Evolutionary conservation across 805 yeast genomes (phyloP).

Genomic region (Starmerella bacillaris): DNA sequence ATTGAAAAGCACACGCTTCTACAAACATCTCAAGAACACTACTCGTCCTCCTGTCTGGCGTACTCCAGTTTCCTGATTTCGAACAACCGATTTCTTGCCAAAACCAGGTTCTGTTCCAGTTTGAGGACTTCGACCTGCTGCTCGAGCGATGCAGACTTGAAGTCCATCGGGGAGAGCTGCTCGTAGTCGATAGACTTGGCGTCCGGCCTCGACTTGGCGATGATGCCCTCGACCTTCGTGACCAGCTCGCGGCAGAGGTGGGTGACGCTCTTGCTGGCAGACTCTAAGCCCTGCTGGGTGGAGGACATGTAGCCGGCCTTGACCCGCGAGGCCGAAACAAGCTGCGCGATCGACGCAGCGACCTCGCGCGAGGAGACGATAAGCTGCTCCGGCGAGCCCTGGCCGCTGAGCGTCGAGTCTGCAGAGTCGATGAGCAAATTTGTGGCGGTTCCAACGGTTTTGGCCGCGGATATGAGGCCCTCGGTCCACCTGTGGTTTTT

Average conservation of each 20-base stretch:
- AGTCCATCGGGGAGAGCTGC: slow-evolving; percentile 54
- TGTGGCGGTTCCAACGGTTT: slow-evolving; percentile 70
- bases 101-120: slow-evolving; percentile 50
- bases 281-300: slow-evolving; percentile 57
- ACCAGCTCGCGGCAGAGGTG: slow-evolving; percentile 63
- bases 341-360: slow-evolving; percentile 79
- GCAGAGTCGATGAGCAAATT: slow-evolving; percentile 69
- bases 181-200: slow-evolving; percentile 40
- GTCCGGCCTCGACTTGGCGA: slow-evolving; percentile 27
- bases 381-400: slow-evolving; percentile 60
- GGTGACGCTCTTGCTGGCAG: slow-evolving; percentile 49
- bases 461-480: slow-evolving; percentile 78
- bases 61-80: slow-evolving; percentile 70
- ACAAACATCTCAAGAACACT: slow-evolving; percentile 7
- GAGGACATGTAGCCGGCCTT: slow-evolving; percentile 62
- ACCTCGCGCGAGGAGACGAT: slow-evolving; percentile 85
- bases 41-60: slow-evolving; percentile 44
- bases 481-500: slow-evolving; percentile 87
- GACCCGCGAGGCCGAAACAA: slow-evolving; percentile 80
- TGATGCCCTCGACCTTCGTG: slow-evolving; percentile 43
- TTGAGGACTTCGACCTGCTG: slow-evolving; percentile 81
- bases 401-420: slow-evolving; percentile 52
- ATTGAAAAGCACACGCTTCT: neutral
- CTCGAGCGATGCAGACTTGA: slow-evolving; percentile 75
- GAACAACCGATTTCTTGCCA: slow-evolving; percentile 66